phyloP scores from a whole-genome alignment of 768 basidiomycete species.

The Boletellus sp. region DNA sequence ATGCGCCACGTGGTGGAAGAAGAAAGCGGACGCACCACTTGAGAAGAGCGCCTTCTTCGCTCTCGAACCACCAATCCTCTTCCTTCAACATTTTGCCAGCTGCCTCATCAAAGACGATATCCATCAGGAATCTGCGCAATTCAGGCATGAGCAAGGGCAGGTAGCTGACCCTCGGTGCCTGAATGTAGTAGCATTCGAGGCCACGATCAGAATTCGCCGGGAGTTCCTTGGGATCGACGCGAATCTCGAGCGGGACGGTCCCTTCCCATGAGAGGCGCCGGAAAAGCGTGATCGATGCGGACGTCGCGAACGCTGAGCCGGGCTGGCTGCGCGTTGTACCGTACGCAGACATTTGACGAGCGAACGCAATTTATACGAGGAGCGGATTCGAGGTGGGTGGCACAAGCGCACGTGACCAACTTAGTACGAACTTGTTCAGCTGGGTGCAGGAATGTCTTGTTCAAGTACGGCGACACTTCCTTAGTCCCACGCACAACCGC shows the following conservation, averaged over 20 bases:
- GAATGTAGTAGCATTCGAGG: conserved; percentile 85
- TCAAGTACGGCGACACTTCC: conserved; percentile 16
- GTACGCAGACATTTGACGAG: conserved; percentile 45
- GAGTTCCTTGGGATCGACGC: conserved; percentile 84
- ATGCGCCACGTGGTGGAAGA: background rate
- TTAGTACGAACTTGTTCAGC: too few relatives aligned
- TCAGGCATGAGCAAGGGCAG: conserved; percentile 89
- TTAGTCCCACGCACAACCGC: conserved; percentile 18
- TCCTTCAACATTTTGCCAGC: conserved; percentile 74
- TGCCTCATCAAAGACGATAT: conserved; percentile 88
- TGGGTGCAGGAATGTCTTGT: conserved; percentile 6
- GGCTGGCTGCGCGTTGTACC: conserved; percentile 48
- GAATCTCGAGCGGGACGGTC: conserved; percentile 83
- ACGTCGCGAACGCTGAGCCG: conserved; percentile 45
- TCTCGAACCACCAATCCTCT: conserved; percentile 98
- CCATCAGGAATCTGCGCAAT: conserved; percentile 82
- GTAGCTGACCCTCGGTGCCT: conserved; percentile 90
- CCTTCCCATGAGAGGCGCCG: conserved; percentile 89
- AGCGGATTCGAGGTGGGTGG: background rate
- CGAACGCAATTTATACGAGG: background rate
- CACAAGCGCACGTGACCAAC: conserved; percentile 11
- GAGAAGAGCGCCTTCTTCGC: conserved; percentile 72
- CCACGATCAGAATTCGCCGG: conserved; percentile 88
- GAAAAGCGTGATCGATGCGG: conserved; percentile 76
- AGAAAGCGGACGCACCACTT: conserved; percentile 66